Percentiles rank a stretch among this genome's conserved stretches.
phyloP scores from a whole-genome alignment of 2,329 filamentous ascomycete species.

The Microdochium nivale region DNA sequence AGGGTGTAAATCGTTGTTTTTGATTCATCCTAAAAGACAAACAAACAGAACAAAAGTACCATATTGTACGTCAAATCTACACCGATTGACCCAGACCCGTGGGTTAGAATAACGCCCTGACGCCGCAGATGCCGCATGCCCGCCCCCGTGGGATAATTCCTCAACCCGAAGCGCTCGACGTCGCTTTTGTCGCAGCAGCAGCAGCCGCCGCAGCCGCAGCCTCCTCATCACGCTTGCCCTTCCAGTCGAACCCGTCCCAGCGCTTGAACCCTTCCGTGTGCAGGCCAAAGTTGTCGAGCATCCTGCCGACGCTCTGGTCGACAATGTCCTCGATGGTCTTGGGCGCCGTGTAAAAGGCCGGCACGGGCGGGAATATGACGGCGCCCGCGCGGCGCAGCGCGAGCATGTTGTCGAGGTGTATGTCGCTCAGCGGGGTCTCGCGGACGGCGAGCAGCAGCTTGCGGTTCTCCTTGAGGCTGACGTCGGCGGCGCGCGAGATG shows the following conservation, averaged over 20 bases:
- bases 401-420: slow-evolving; percentile 37
- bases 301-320: slow-evolving; percentile 34
- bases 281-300: slow-evolving; percentile 34
- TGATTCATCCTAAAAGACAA: too few species aligned
- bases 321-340: slow-evolving; percentile 28
- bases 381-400: slow-evolving; percentile 25
- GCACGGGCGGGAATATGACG: slow-evolving; percentile 34
- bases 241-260: slow-evolving; percentile 19
- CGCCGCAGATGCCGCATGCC: too few species aligned
- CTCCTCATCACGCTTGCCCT: background rate
- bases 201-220: background rate
- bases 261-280: slow-evolving; percentile 29
- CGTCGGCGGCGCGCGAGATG: slow-evolving; percentile 34
- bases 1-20: too few species aligned
- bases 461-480: slow-evolving; percentile 34
- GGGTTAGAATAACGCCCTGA: too few species aligned
- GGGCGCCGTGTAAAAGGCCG: slow-evolving; percentile 33
- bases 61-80: too few species aligned
- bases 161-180: too few species aligned
- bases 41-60: too few species aligned
- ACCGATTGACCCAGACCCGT: too few species aligned
- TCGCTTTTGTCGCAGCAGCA: too few species aligned
- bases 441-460: slow-evolving; percentile 28
- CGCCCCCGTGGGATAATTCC: too few species aligned
- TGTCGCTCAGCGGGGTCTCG: slow-evolving; percentile 37